Percentiles rank a stretch among this genome's conserved stretches.
Evolutionary conservation across 495 filamentous ascomycete genomes (phyloP).

Genomic region (Hamigera avellanea): DNA sequence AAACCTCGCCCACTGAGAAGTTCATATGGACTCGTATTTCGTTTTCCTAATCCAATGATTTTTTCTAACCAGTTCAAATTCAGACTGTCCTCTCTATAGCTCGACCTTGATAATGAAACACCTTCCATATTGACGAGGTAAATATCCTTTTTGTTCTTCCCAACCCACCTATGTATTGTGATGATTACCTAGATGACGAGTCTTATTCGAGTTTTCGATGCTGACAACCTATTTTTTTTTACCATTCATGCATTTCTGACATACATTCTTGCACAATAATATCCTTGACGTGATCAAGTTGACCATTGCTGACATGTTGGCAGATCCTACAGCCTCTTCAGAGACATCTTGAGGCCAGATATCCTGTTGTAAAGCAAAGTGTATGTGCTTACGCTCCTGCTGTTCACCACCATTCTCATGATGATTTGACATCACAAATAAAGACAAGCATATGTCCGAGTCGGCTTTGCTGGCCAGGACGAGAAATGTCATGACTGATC

Average conservation of each 20-base stretch:
- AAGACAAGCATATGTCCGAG: constrained; percentile 56
- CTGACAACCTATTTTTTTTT: constrained; percentile 41
- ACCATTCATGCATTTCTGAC: constrained; percentile 52
- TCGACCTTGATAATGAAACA: too few relatives aligned
- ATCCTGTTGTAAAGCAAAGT: too few relatives aligned
- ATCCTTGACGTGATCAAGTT: constrained; percentile 1
- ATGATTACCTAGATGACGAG: constrained; percentile 52
- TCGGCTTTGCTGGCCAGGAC: constrained; percentile 33
- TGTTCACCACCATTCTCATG: constrained; percentile 18
- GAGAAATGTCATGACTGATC: constrained; percentile 40
- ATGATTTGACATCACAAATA: constrained; percentile 37
- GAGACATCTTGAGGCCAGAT: too few relatives aligned
- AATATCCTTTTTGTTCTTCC: too few relatives aligned
- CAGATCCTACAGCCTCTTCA: constrained; percentile 5
- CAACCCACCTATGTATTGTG: constrained; percentile 17
- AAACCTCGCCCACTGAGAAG: constrained; percentile 99
- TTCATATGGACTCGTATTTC: neutral
- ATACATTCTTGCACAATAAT: constrained; percentile 6
- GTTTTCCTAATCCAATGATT: too few relatives aligned
- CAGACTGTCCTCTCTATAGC: too few relatives aligned
- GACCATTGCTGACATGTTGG: constrained; percentile 13
- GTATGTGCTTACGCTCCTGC: constrained; percentile 19
- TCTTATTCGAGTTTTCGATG: constrained; percentile 52
- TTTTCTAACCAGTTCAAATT: neutral
- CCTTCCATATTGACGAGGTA: too few relatives aligned